phyloP scores from a whole-genome alignment of 2,329 filamentous ascomycete species.

The Alternaria novae-zelandiae region DNA sequence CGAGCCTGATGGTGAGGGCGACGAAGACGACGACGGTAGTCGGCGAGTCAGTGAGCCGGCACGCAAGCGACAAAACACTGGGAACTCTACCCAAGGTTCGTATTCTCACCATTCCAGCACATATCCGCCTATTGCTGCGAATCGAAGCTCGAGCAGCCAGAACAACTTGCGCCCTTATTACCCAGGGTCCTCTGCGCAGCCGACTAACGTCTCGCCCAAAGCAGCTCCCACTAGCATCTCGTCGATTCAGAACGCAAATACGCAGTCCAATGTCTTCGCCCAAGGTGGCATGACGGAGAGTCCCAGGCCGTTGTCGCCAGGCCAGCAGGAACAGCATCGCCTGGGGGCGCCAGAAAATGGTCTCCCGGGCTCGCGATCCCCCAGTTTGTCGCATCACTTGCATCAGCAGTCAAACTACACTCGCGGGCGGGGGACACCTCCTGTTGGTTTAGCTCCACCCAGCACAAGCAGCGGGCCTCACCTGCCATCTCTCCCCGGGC shows the following conservation, averaged over 20 bases:
- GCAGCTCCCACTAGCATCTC: conserved; percentile 45
- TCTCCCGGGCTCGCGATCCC: conserved; percentile 65
- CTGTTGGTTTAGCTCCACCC: conserved; percentile 52
- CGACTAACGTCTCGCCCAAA: conserved; percentile 50
- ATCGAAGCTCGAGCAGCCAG: conserved; percentile 34
- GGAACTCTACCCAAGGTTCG: conserved; percentile 60
- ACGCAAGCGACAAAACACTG: conserved; percentile 70
- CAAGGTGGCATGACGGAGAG: conserved; percentile 81
- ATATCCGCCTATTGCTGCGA: conserved; percentile 72
- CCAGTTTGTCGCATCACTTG: conserved; percentile 69
- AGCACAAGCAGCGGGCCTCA: conserved; percentile 52
- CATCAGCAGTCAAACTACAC: conserved; percentile 68
- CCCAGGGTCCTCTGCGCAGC: conserved; percentile 44
- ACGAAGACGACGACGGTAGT: conserved; percentile 55
- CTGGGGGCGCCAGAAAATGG: conserved; percentile 60
- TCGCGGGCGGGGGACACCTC: conserved; percentile 63
- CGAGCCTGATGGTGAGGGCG: conserved; percentile 66
- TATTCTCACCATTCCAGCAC: conserved; percentile 75
- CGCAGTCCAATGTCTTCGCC: conserved; percentile 67
- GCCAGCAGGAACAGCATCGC: conserved; percentile 59
- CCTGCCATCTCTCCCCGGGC: conserved; percentile 51
- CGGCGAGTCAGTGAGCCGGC: conserved; percentile 74
- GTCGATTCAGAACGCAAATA: conserved; percentile 42
- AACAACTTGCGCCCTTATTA: conserved; percentile 45
- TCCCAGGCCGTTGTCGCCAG: conserved; percentile 81